Base-by-base conservation (phyloP, 2,329 filamentous ascomycete species). In the Fusarium marasasianum region DNA sequence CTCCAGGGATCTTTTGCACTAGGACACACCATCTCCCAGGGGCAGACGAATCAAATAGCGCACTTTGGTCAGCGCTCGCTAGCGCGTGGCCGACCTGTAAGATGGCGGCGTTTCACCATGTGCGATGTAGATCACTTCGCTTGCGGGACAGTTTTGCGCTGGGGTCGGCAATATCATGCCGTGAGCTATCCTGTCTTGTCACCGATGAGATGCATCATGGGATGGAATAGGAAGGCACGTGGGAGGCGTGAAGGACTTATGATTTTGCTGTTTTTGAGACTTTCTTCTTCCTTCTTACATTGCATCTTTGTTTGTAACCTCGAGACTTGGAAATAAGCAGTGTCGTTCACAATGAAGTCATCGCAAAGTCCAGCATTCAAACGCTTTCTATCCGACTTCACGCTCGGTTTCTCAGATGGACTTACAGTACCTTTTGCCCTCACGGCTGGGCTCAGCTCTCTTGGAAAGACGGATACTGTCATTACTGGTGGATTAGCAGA, bases 361-460 rank as follows among this genome's bases (percentile, higher is more conserved):
- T 59, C 65, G 15, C 69, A 74, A 17, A 81, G 72, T n/a, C 81
- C 80, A 7, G 72, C 72, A 3, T 74, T 82, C 24, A 77, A 80
- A 4, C 82, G 83, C 18, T 86, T 91, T 70, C 81, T 91, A 18
- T 86, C 88, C 44, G 91, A 94, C 81, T 89, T 91, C 66, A 94
- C 92, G 3, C 89, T 94, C 69, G 92, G 92, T 29, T 90, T 94
- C 72, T 90, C 92, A 1, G 92, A 94, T 82, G 92, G 92, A 18
- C 84, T 94, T 68, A 94, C 92, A 0, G 92, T 94, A 0, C 92
- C 92, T 0, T 94, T 94, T 77, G 92, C 93, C 24, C 84, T 94
- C 24, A 94, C 91, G 1, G 92, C 92, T 3, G 92, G 92, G 6
- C 85, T 94, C 8, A 89, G 88, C 26, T 88, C 87, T 7, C 83